phyloP scores from a whole-genome alignment of 2,329 filamentous ascomycete genomes.

The Colletotrichum zoysiae region DNA sequence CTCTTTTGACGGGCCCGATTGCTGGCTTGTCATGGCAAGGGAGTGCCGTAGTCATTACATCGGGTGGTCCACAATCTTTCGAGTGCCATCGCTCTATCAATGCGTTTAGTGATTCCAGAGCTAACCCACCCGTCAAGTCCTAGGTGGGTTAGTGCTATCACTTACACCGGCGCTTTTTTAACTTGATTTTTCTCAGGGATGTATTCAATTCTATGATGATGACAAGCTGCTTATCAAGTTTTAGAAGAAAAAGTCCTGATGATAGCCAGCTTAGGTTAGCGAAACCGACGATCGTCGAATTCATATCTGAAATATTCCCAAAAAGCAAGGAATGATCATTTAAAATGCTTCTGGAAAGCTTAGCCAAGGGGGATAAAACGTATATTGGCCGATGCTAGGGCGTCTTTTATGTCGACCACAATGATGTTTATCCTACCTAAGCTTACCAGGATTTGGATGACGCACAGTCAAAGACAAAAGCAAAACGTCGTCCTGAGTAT shows the following conservation, averaged over 20 bases:
- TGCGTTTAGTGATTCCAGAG: too few relatives aligned
- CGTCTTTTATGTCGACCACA: not conserved
- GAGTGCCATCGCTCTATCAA: too few relatives aligned
- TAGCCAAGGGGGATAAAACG: not conserved
- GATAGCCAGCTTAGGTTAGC: too few relatives aligned
- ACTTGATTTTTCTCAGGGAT: not conserved
- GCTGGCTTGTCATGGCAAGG: too few relatives aligned
- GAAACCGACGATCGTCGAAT: fast-evolving
- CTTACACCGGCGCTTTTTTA: not conserved
- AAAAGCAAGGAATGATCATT: not conserved
- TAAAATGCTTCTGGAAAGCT: not conserved
- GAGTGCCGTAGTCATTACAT: too few relatives aligned
- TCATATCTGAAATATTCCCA: not conserved
- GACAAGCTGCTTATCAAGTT: not conserved
- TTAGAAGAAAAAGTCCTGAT: too few relatives aligned
- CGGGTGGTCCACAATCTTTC: too few relatives aligned
- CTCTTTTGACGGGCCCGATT: too few relatives aligned
- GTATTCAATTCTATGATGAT: not conserved
- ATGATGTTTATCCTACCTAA: not conserved
- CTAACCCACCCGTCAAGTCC: too few relatives aligned
- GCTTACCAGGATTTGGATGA: not conserved
- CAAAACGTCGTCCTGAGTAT: not conserved
- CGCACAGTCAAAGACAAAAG: not conserved
- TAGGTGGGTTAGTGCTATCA: fast-evolving
- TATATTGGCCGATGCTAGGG: not conserved